These are phyloP conservation scores for Jacaranda mimosifolia DNA, from an alignment of 257 asterid genomes.

Conservation along the genomic window DNA sequence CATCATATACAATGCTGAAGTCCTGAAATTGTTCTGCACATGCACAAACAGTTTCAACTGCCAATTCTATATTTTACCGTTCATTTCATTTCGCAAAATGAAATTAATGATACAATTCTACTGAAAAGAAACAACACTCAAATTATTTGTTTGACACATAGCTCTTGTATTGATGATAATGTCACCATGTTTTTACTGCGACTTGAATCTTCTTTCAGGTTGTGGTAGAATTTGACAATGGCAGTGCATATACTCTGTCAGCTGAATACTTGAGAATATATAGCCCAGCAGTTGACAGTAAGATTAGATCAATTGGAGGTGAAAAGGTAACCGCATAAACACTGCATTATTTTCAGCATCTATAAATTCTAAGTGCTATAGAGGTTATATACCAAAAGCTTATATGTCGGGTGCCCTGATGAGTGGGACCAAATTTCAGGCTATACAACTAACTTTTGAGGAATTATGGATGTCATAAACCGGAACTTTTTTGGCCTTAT, in stretches of 20 bases:
- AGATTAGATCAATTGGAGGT: constrained; percentile 74
- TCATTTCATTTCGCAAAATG: constrained; percentile 13
- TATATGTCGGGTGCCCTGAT: background rate
- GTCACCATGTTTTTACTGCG: background rate
- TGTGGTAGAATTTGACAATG: constrained; percentile 75
- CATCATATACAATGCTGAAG: constrained; percentile 4
- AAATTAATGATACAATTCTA: background rate
- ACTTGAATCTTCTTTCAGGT: constrained; percentile 53
- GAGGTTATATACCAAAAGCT: background rate
- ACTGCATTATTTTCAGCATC: constrained; percentile 4
- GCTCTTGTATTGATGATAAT: constrained; percentile 9
- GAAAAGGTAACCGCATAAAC: constrained; percentile 63
- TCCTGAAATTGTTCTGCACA: background rate
- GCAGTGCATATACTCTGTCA: constrained; percentile 54
- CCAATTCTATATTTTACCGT: background rate
- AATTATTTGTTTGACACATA: background rate
- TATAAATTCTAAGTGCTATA: background rate
- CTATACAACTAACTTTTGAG: background rate
- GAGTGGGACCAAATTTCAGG: background rate
- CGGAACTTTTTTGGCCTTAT: background rate
- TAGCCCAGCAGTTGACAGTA: constrained; percentile 90
- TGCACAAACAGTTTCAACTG: background rate
- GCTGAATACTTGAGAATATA: constrained; percentile 84
- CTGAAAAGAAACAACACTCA: background rate
- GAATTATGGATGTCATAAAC: constrained; percentile 8